phyloP scores from a whole-genome alignment of 345 rosid genomes.

The Eucalyptus leucophloia region DNA sequence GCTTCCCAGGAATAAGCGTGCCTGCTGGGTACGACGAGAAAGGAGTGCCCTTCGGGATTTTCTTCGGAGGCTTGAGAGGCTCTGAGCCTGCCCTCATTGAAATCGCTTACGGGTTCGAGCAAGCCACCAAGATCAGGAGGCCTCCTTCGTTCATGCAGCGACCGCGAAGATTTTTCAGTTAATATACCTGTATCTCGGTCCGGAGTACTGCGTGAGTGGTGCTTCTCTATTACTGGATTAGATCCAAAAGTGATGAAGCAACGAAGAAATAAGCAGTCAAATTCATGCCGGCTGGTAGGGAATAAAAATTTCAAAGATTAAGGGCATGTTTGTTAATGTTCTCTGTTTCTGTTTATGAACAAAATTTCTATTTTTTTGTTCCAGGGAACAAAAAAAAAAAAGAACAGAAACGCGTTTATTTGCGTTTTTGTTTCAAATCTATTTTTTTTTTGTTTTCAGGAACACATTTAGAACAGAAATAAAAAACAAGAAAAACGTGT shows the following conservation, averaged over 20 bases:
- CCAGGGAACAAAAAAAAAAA: too few relatives aligned
- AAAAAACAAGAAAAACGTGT: too few relatives aligned
- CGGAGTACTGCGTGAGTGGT: background rate
- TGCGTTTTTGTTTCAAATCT: too few relatives aligned
- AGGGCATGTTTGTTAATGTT: too few relatives aligned
- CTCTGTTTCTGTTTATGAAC: too few relatives aligned
- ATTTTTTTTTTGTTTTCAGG: too few relatives aligned
- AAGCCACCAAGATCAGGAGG: constrained; percentile 40
- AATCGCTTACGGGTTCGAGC: constrained; percentile 66
- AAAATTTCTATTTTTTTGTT: too few relatives aligned
- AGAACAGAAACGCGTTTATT: too few relatives aligned
- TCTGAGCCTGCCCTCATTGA: constrained; percentile 61
- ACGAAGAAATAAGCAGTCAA: background rate
- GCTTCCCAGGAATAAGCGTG: constrained; percentile 37
- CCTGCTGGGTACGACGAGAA: constrained; percentile 41
- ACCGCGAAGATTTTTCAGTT: background rate
- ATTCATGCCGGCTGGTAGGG: background rate
- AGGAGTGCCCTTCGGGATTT: constrained; percentile 53
- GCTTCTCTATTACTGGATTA: background rate
- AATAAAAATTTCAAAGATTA: background rate
- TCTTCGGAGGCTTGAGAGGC: constrained; percentile 52
- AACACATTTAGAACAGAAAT: too few relatives aligned
- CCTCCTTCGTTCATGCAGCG: constrained; percentile 18
- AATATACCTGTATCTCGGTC: background rate
- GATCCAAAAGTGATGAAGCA: background rate